A percentile compares a stretch with the other conserved stretches of the same genome.
phyloP scores from a whole-genome alignment of 2,329 filamentous ascomycete genomes.

The Hypoxylon sp. region DNA sequence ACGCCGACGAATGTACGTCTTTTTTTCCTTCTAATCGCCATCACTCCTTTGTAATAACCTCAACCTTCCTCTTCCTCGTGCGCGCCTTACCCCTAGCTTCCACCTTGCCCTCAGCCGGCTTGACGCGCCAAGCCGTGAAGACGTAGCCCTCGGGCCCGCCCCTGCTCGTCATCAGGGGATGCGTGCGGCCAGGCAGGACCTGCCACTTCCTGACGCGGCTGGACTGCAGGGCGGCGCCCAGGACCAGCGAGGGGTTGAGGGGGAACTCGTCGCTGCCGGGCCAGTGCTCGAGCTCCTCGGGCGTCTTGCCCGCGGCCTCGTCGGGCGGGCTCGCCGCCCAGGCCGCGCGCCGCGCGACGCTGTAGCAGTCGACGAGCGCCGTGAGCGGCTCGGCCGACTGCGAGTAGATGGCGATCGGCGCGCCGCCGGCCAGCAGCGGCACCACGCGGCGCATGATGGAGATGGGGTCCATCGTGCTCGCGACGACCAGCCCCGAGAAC shows the following conservation, averaged over 20 bases:
- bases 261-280: conserved; percentile 78
- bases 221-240: conserved; percentile 82
- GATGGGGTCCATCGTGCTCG: conserved; percentile 80
- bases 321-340: conserved; percentile 67
- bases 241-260: conserved; percentile 82
- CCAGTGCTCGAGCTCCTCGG: conserved; percentile 63
- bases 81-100: conserved; percentile 84
- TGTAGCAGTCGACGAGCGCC: conserved; percentile 83
- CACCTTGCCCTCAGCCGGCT: conserved; percentile 80
- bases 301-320: conserved; percentile 54
- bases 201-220: conserved; percentile 84
- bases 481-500: conserved; percentile 85
- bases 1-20: conserved; percentile 20
- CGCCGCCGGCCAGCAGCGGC: conserved; percentile 82
- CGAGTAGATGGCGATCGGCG: conserved; percentile 85
- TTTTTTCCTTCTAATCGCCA: background rate
- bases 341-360: conserved; percentile 77
- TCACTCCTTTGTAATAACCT: conserved; percentile 23
- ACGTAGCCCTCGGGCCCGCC: conserved; percentile 92
- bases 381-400: conserved; percentile 81
- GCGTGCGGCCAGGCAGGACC: conserved; percentile 88
- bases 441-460: conserved; percentile 78
- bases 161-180: conserved; percentile 89
- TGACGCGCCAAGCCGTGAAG: conserved; percentile 81
- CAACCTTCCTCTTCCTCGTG: conserved; percentile 66